phyloP scores from a whole-genome alignment of 179 eudicot species.

The Drosera spatulata region DNA sequence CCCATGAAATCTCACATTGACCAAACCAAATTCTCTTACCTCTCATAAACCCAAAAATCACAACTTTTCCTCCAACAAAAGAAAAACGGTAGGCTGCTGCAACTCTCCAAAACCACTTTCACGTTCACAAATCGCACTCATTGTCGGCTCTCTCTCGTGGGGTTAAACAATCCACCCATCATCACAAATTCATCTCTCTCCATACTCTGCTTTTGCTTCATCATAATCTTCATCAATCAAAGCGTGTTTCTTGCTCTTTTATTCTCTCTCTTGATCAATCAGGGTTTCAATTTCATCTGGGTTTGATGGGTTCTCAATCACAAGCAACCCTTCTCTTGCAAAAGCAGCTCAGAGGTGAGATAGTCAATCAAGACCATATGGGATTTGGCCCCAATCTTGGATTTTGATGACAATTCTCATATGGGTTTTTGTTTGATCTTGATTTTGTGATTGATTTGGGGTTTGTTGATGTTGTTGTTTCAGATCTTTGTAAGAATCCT shows the following conservation, averaged over 20 bases:
- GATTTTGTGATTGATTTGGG: background rate
- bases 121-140: too few relatives aligned
- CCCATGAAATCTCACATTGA: too few relatives aligned
- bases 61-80: too few relatives aligned
- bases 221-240: background rate
- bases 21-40: too few relatives aligned
- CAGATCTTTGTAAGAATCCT: slow-evolving; percentile 74
- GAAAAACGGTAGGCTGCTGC: too few relatives aligned
- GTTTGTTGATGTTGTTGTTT: slow-evolving; percentile 1
- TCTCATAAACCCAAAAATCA: too few relatives aligned
- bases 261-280: background rate
- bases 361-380: background rate
- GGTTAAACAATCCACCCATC: background rate
- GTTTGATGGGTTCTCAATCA: slow-evolving; percentile 47
- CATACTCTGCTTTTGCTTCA: background rate
- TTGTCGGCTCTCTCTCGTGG: too few relatives aligned
- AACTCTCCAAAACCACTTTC: too few relatives aligned
- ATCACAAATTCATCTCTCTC: background rate
- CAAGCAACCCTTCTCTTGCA: slow-evolving; percentile 77
- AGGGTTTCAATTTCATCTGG: background rate
- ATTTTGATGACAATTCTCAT: background rate
- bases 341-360: slow-evolving; percentile 61
- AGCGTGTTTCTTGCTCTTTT: too few relatives aligned
- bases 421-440: background rate
- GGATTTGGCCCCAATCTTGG: background rate